Base-by-base conservation (phyloP, 108 stramenopile genomes). In the Mediolabrus comicus region DNA sequence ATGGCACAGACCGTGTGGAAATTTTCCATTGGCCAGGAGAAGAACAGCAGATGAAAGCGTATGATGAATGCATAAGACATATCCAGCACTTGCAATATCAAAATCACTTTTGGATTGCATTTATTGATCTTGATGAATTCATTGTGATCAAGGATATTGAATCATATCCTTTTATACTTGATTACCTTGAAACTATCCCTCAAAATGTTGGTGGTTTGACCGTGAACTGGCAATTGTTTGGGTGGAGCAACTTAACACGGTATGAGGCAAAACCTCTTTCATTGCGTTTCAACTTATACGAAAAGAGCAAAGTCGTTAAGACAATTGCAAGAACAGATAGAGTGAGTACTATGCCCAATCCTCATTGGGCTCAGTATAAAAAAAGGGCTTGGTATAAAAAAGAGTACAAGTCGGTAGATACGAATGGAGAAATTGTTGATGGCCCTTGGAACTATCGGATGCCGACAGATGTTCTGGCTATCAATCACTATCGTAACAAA, bases 41-140 rank as follows among this genome's bases (percentile, higher is more conserved):
- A 25, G 46, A 31, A 11, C 22, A 33, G 36, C 77, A 79, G 33
- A 7, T 28, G 5, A 7, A 17, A 28, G 56, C 65, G 11, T 72
- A 79, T 59, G 5, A 17, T 2, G 32, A 68, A 13, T 79, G 77
- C 39, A 28, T 35, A 33, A 67, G 13, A 14, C 31, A 29, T 0
- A 65, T 70, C 38, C 46, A 63, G 19, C 5, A 12, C 38, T 9
- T 33, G 9, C 13, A 32, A 22, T 7, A 24, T 7, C 3, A 53
- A 3, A 46, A 13, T 14, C 67, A 60, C 7, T 3, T 7, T 29
- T 74, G 72, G 72, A 26, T 74, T 43, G 65, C 65, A 31, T 74
- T 74, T 55, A 46, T 74, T 39, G 72, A 74, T 58, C 9, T 66
- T 12, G 72, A 74, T 35, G 72, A 74, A 28, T 74, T 66, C 31